These are phyloP conservation scores for Austroboletus eburneus DNA, from an alignment of 768 basidiomycete genomes.

Conservation along the genomic window DNA sequence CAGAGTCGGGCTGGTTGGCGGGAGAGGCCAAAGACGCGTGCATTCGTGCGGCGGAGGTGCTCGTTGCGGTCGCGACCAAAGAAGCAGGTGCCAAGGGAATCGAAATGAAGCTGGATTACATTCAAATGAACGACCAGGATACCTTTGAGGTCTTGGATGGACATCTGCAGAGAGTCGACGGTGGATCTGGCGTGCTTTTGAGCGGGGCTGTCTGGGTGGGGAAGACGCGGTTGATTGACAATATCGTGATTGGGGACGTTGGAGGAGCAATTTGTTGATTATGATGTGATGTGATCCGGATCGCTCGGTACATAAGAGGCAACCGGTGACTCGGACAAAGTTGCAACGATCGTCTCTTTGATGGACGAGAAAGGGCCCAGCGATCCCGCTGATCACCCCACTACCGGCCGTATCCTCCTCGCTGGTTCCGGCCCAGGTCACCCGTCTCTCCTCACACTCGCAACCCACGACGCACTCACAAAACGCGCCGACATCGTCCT, in stretches of 20 bases:
- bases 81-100: constrained; percentile 39
- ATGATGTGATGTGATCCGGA: too few relatives aligned
- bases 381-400: too few relatives aligned
- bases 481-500: constrained; percentile 81
- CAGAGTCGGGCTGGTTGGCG: constrained; percentile 49
- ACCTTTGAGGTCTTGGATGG: constrained; percentile 62
- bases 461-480: constrained; percentile 78
- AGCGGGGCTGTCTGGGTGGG: constrained; percentile 89
- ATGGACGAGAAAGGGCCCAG: too few relatives aligned
- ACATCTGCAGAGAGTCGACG: constrained; percentile 20
- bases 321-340: too few relatives aligned
- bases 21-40: constrained; percentile 50
- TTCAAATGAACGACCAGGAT: constrained; percentile 81
- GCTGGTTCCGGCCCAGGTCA: constrained; percentile 96
- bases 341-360: too few relatives aligned
- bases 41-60: constrained; percentile 39
- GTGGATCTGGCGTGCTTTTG: constrained; percentile 54
- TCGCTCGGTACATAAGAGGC: too few relatives aligned
- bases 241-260: constrained; percentile 46
- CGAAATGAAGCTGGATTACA: constrained; percentile 70
- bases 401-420: constrained; percentile 83
- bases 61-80: constrained; percentile 34
- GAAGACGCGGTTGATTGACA: constrained; percentile 89
- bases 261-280: neutral
- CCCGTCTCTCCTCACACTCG: constrained; percentile 85